These are phyloP conservation scores for Pestalotiopsis sp. DNA, from an alignment of 2,329 filamentous ascomycete species.

Conservation along the genomic window DNA sequence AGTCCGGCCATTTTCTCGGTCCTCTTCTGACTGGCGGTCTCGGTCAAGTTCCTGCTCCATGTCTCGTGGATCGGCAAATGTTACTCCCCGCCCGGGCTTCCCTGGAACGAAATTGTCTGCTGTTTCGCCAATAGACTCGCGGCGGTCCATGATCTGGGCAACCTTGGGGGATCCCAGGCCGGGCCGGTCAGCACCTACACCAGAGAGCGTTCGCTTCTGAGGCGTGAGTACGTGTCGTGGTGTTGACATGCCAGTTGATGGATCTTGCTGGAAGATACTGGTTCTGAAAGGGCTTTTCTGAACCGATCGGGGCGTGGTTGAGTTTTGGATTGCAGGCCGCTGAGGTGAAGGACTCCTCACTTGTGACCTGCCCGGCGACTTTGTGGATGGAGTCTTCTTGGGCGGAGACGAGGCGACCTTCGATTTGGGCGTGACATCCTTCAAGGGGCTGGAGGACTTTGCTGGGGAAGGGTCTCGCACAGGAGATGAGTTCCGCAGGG, in stretches of 20 bases:
- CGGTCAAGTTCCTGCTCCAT: constrained; percentile 66
- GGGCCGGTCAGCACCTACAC: constrained; percentile 69
- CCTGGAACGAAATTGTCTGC: constrained; percentile 66
- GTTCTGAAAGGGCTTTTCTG: constrained; percentile 32
- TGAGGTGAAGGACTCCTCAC: constrained; percentile 51
- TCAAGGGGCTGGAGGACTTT: constrained; percentile 18
- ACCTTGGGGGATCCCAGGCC: constrained; percentile 78
- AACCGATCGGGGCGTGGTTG: constrained; percentile 26
- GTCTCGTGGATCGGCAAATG: constrained; percentile 67
- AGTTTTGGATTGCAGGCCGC: constrained; percentile 33
- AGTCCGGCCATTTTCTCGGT: constrained; percentile 61
- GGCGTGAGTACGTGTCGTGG: constrained; percentile 68
- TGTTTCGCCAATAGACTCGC: constrained; percentile 71
- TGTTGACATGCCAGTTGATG: constrained; percentile 57
- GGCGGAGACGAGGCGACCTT: neutral
- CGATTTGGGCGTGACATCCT: neutral
- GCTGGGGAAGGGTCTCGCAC: constrained; percentile 23
- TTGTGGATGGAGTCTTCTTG: constrained; percentile 47
- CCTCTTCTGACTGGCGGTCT: constrained; percentile 63
- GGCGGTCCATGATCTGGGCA: constrained; percentile 70
- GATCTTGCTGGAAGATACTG: constrained; percentile 33
- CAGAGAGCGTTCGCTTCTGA: constrained; percentile 62
- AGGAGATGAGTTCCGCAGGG: neutral
- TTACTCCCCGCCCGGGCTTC: constrained; percentile 48
- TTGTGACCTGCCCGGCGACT: constrained; percentile 45